Conservation (phyloP, 306 rosid genomes). For the Cicer chorassanicum region DNA sequence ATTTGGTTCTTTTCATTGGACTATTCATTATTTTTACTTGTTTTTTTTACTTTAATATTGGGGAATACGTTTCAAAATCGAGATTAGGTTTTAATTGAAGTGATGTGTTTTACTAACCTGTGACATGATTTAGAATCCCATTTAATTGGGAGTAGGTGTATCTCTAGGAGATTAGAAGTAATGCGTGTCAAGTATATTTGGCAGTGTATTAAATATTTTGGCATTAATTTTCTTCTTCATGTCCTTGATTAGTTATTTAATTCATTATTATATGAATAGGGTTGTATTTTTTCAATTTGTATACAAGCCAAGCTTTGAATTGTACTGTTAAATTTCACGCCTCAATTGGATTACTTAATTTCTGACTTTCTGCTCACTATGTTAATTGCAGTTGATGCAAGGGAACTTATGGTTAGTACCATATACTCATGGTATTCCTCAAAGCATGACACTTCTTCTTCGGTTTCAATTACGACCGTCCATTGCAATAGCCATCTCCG, state of each 20-base stretch:
- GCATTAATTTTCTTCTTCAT: background rate
- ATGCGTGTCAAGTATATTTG: background rate
- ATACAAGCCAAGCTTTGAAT: background rate
- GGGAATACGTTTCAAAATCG: slow-evolving; percentile 11
- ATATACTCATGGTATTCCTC: slow-evolving; percentile 74
- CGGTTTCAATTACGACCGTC: slow-evolving; percentile 81
- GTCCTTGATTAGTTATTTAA: slow-evolving; percentile 17
- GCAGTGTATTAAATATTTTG: slow-evolving; percentile 1
- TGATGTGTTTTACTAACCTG: background rate
- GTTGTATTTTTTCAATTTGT: slow-evolving; percentile 1
- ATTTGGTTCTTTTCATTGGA: slow-evolving; percentile 7
- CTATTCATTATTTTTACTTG: background rate
- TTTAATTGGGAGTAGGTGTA: slow-evolving; percentile 22
- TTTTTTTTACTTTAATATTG: slow-evolving; percentile 4
- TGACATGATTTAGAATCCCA: background rate
- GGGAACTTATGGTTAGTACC: slow-evolving; percentile 88
- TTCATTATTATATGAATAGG: slow-evolving; percentile 29
- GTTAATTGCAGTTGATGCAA: slow-evolving; percentile 86
- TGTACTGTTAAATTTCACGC: slow-evolving; percentile 9
- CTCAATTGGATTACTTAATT: slow-evolving; percentile 26
- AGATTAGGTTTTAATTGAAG: background rate
- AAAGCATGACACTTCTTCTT: slow-evolving; percentile 88
- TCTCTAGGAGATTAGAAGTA: slow-evolving; percentile 21
- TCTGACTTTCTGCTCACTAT: slow-evolving; percentile 33
- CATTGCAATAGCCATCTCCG: slow-evolving; percentile 74